Base-by-base conservation (phyloP, 73 alveolate genomes). In the Blepharisma stoltei region DNA sequence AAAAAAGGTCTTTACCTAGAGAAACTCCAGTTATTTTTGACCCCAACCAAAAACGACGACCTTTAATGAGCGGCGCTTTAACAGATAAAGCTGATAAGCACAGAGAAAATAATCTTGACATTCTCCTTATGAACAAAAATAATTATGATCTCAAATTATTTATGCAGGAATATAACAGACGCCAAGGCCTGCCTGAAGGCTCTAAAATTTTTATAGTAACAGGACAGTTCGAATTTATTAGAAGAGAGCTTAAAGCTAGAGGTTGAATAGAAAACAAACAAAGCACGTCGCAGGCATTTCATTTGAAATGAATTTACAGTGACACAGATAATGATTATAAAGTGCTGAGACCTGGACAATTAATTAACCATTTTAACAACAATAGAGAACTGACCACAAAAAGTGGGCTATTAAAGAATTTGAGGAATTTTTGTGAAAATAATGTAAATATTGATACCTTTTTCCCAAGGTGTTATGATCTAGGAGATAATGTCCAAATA, bases 351-450 rank as follows among this genome's bases (percentile, higher is more conserved):
- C 78, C 78, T 11, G 82, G 71, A 27, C 78, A 86, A 47, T 76
- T 76, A 38, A 83, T 52, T 45, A 86, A 86, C 55, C 93, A 86
- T 78, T 86, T 83, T 52, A 81, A 81, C 6, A 73, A 67, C 68
- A 85, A 85, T 4, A 55, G 87, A 77, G 93, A 86, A 53, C 66
- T 86, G 9, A 86, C 93, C 11, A 86, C 89, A 37, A 86, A 86
- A 67, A 55, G 83, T 11, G 89, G 93, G 11, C 71, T 86, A 9
- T 18, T 54, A 50, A 86, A 84, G 70, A 86, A 86, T 47, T 38
- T 86, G 5, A 83, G 77, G 27, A 76, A 45, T 49, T 20, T 69
- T 50, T 14, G 44, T 9, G 48, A 65, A 6, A n/a, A 37, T 67
- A 49, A 55, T 1, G 71, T 78, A 6, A 70, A 86, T 45, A 53